Conservation (phyloP, 352 stramenopile species). For the Ophiocytium majus region DNA sequence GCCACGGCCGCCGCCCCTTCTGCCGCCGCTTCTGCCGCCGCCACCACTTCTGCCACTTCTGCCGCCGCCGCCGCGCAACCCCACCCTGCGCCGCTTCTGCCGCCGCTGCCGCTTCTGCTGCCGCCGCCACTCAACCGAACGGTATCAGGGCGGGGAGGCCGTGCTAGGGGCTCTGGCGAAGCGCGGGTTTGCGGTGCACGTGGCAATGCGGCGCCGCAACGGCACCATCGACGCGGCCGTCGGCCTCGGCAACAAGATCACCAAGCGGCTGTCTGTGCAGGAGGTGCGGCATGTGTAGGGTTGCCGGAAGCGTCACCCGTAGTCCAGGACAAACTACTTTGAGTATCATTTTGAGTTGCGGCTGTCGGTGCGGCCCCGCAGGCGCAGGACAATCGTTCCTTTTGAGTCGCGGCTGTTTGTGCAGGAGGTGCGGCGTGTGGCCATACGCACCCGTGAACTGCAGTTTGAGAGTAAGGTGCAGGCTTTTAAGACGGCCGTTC, state of each 20-base stretch:
- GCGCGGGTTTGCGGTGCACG: slow-evolving; percentile 45
- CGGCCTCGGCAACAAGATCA: not conserved
- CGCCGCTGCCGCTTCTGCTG: not conserved
- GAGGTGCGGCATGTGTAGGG: no score
- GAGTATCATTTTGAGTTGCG: no score
- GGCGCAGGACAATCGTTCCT: no score
- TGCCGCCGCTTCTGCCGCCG: not conserved
- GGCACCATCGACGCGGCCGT: not conserved
- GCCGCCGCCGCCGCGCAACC: not conserved
- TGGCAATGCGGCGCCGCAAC: slow-evolving; percentile 12
- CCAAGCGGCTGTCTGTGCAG: not conserved
- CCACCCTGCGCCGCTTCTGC: not conserved
- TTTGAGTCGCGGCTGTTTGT: no score
- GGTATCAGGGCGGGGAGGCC: slow-evolving; percentile 19
- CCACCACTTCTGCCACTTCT: not conserved
- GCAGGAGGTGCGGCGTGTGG: no score
- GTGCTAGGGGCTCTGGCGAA: slow-evolving; percentile 24
- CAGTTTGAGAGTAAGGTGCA: no score
- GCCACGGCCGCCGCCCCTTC: not conserved
- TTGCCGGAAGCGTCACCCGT: no score
- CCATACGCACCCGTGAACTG: no score
- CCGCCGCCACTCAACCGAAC: not conserved
- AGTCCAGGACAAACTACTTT: no score
- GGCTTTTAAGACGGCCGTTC: no score
- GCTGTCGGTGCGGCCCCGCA: no score